phyloP scores from a whole-genome alignment of 1,284 basidiomycete genomes.

The Sphagnurus paluster region DNA sequence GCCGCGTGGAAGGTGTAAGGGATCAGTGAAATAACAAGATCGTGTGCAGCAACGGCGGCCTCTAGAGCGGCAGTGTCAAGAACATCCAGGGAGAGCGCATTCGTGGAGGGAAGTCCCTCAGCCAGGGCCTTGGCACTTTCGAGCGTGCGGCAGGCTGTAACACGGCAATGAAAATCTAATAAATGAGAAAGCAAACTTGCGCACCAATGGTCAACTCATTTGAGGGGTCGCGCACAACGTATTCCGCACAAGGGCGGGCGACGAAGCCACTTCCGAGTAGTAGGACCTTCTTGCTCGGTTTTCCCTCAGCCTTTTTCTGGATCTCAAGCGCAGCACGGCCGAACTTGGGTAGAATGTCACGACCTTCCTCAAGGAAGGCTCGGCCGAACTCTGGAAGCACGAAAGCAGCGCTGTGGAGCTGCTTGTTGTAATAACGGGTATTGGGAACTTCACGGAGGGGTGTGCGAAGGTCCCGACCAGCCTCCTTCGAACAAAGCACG shows the following conservation, averaged over 20 bases:
- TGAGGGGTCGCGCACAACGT: conserved; percentile 80
- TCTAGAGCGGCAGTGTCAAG: conserved; percentile 74
- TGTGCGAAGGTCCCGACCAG: conserved; percentile 66
- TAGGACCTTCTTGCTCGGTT: conserved; percentile 72
- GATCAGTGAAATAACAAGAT: conserved; percentile 96
- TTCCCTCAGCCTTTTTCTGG: conserved; percentile 31
- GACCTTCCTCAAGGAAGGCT: conserved; percentile 70
- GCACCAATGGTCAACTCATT: conserved; percentile 86
- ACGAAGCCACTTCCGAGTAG: conserved; percentile 96
- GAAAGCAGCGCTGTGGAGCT: conserved; percentile 86
- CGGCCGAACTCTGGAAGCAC: conserved; percentile 91
- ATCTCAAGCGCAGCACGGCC: conserved; percentile 48
- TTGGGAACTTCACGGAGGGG: conserved; percentile 70
- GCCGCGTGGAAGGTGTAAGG: conserved; percentile 92
- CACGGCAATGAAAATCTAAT: conserved; percentile 2
- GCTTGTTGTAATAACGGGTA: conserved; percentile 87
- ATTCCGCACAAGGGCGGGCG: conserved; percentile 92
- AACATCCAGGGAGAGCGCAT: conserved; percentile 85
- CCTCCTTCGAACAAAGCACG: conserved; percentile 86
- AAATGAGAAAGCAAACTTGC: conserved; percentile 8
- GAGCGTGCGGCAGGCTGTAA: conserved; percentile 82
- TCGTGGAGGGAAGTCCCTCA: conserved; percentile 68
- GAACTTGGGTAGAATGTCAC: conserved; percentile 68
- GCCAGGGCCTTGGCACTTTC: conserved; percentile 71
- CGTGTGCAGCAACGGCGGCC: conserved; percentile 79